Percentiles rank a stretch among this genome's conserved stretches.
Conservation (phyloP, 495 filamentous ascomycete species). For the Corynascus novoguineensis region DNA sequence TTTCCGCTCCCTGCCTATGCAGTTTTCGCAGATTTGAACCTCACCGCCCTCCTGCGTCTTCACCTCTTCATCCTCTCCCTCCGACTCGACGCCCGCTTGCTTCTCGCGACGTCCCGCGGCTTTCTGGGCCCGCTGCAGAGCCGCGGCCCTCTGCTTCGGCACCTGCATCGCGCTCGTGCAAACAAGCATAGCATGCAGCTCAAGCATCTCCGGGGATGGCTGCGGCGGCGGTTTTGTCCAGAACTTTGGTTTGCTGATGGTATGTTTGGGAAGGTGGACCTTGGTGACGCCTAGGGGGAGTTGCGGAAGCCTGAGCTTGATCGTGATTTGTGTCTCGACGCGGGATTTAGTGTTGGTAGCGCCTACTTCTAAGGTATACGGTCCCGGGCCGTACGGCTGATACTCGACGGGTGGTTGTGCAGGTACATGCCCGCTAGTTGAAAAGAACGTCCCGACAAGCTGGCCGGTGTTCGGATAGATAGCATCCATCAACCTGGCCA, state of each 20-base stretch:
- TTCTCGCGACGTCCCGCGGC: constrained; percentile 6
- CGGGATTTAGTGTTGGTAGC: constrained; percentile 60
- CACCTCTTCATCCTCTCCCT: constrained; percentile 47
- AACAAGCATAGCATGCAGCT: constrained; percentile 74
- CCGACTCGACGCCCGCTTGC: neutral
- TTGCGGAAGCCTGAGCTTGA: constrained; percentile 67
- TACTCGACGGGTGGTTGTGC: constrained; percentile 1
- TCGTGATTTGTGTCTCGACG: constrained; percentile 90
- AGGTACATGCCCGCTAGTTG: neutral
- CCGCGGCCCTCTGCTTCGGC: constrained; percentile 53
- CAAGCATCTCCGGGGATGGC: constrained; percentile 64
- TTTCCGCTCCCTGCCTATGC: constrained; percentile 81
- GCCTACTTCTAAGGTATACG: constrained; percentile 12
- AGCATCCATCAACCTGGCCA: neutral
- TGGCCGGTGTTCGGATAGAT: neutral
- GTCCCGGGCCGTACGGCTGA: constrained; percentile 4
- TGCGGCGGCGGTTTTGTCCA: constrained; percentile 60
- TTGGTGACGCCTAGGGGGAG: constrained; percentile 68
- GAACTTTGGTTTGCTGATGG: constrained; percentile 87
- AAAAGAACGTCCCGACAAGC: constrained; percentile 1
- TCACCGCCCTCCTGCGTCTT: constrained; percentile 79
- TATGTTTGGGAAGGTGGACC: constrained; percentile 78
- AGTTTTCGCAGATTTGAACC: constrained; percentile 77
- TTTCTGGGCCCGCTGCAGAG: constrained; percentile 58
- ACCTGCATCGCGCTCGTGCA: constrained; percentile 92